Evolutionary conservation across 2,329 filamentous ascomycete genomes (phyloP), one percentile per base, ranked within the genome.

Genomic region (Drechslera avenae): DNA sequence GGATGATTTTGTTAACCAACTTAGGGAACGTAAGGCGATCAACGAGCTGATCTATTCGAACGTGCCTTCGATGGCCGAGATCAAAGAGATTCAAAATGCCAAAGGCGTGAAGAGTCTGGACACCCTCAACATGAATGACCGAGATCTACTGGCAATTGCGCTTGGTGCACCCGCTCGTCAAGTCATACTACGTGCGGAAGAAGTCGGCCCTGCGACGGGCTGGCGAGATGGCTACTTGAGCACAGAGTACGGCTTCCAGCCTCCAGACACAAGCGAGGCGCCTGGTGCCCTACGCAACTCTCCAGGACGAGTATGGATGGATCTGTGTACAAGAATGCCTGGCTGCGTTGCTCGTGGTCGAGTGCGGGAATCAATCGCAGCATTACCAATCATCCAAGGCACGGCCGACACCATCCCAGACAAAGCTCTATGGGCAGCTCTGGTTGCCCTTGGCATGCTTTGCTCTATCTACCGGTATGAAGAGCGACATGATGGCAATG

Each of bases 401-500:
- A 81, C 76, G 0, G 72, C 76, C 35, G 77, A 82, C 19, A 63
- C 78, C 4, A 80, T 83, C 16, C 79, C 81, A 0, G 79, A 82
- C 49, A 69, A 73, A 44, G 81, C 81, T 0, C 66, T 83, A 1
- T 83, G 80, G 81, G 80, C 78, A 2, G 80, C 80, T 0, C 60
- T 82, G 1, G 80, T 83, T 0, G 75, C 78, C 0, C 67, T 83
- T 0, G 81, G 80, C 0, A 81, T 83, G 75, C 66, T 83, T 1
- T 82, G 79, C 58, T 80, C 78, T 2, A 81, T 83, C 40, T 83
- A 81, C 54, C 69, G 80, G 12, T 83, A 81, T 44, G 80, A 83
- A 52, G 78, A 80, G 31, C 78, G 79, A 54, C 75, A 82, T 53
- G 79, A 83, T 57, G 81, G 80, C 0, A 78, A 76, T 40, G 78